Conservation (phyloP, 345 rosid species). For the Raphanus raphanistrum region DNA sequence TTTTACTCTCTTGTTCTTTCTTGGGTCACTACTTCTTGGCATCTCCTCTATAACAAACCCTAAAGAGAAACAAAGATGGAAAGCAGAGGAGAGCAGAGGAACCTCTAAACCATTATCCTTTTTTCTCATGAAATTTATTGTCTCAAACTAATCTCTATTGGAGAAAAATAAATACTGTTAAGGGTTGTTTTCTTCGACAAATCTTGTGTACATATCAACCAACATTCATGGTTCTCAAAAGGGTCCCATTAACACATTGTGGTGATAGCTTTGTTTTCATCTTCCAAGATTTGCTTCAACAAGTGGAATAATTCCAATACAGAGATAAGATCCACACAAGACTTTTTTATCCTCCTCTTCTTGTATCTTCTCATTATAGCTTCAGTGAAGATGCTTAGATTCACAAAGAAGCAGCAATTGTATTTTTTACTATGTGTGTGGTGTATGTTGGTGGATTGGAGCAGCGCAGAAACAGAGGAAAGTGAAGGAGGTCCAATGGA, state of each 20-base stretch:
- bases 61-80: conserved; percentile 17
- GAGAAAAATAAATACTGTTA: neutral
- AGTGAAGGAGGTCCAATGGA: conserved; percentile 70
- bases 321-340: conserved; percentile 29
- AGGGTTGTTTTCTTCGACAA: neutral
- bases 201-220: conserved; percentile 11
- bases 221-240: conserved; percentile 32
- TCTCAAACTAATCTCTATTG: conserved; percentile 13
- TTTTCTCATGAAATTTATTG: conserved; percentile 13
- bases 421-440: conserved; percentile 40
- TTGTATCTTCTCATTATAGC: conserved; percentile 13
- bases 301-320: neutral
- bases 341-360: conserved; percentile 15
- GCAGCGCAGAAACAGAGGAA: conserved; percentile 46
- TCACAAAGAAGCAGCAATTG: conserved; percentile 27
- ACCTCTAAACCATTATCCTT: conserved; percentile 7
- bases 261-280: conserved; percentile 30
- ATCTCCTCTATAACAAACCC: conserved; percentile 20
- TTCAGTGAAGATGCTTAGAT: conserved; percentile 11
- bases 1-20: conserved; percentile 27
- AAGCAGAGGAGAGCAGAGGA: conserved; percentile 19
- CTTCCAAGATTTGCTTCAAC: conserved; percentile 20
- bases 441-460: conserved; percentile 40
- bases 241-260: conserved; percentile 36
- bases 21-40: conserved; percentile 29